These are phyloP conservation scores for Populus pruinosa DNA, from an alignment of 345 rosid species.

Conservation along the genomic window DNA sequence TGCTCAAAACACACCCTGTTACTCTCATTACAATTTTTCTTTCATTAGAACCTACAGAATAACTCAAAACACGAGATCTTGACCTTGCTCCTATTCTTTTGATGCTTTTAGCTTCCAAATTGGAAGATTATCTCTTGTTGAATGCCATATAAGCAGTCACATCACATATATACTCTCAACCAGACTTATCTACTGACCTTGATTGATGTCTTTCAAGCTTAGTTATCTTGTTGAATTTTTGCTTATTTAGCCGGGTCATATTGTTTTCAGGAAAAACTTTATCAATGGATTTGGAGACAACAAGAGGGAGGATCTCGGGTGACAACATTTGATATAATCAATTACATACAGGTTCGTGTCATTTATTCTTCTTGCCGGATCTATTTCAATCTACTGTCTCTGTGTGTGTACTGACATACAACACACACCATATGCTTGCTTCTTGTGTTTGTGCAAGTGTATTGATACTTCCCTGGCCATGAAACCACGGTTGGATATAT, in stretches of 20 bases:
- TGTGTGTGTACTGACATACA: neutral
- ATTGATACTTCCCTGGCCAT: neutral
- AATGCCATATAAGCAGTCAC: neutral
- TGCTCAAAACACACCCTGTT: neutral
- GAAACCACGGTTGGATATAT: neutral
- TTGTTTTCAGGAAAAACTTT: constrained; percentile 67
- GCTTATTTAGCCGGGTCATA: neutral
- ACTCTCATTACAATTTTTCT: neutral
- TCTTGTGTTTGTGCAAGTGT: neutral
- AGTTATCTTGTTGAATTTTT: neutral
- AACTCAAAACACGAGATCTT: neutral
- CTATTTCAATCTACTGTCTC: neutral
- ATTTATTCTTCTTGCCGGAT: neutral
- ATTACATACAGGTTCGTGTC: constrained; percentile 61
- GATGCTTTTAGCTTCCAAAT: neutral
- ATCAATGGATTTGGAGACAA: constrained; percentile 82
- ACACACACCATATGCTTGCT: neutral
- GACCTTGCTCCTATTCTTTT: neutral
- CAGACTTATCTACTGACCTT: neutral
- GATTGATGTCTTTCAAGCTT: neutral
- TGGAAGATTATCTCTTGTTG: neutral
- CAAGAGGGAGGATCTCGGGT: constrained; percentile 84
- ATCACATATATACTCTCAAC: neutral
- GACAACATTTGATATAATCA: constrained; percentile 56
- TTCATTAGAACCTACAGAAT: neutral